Conservation (phyloP, 495 filamentous ascomycete species). For the Xylona heveae region DNA sequence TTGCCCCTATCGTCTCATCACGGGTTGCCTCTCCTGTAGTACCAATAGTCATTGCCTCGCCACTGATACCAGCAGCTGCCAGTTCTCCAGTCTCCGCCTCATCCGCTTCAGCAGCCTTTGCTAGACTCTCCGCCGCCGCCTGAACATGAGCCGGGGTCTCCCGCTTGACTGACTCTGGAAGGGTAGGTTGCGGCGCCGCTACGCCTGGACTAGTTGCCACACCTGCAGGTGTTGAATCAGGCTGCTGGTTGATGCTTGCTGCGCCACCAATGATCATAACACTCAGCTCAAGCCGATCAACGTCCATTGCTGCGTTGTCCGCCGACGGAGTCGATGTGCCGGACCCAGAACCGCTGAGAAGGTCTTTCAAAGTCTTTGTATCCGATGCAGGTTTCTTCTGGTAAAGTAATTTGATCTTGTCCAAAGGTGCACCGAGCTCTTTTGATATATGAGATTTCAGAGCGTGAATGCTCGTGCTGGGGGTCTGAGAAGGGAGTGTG, state of each 20-base stretch:
- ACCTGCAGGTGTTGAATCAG: too few relatives aligned
- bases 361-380: slow-evolving; percentile 36
- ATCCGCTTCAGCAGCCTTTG: slow-evolving; percentile 14
- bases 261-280: slow-evolving; percentile 73
- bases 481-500: slow-evolving; percentile 28
- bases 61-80: too few relatives aligned
- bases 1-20: too few relatives aligned
- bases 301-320: slow-evolving; percentile 19
- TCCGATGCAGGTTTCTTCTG: slow-evolving; percentile 66
- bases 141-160: slow-evolving; percentile 11
- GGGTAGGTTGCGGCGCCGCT: too few relatives aligned
- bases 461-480: slow-evolving; percentile 45
- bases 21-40: too few relatives aligned
- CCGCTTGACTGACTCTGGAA: too few relatives aligned
- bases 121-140: slow-evolving; percentile 14
- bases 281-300: slow-evolving; percentile 58
- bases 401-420: slow-evolving; percentile 65
- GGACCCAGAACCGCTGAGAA: slow-evolving; percentile 26
- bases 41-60: too few relatives aligned
- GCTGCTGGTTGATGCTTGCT: too few relatives aligned
- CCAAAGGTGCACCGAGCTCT: slow-evolving; percentile 18
- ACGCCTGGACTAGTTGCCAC: too few relatives aligned
- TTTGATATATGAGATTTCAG: slow-evolving; percentile 39
- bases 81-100: slow-evolving; percentile 7
- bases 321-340: too few relatives aligned